phyloP scores from a whole-genome alignment of 106 monocot genomes.

The Hemerocallis citrina region DNA sequence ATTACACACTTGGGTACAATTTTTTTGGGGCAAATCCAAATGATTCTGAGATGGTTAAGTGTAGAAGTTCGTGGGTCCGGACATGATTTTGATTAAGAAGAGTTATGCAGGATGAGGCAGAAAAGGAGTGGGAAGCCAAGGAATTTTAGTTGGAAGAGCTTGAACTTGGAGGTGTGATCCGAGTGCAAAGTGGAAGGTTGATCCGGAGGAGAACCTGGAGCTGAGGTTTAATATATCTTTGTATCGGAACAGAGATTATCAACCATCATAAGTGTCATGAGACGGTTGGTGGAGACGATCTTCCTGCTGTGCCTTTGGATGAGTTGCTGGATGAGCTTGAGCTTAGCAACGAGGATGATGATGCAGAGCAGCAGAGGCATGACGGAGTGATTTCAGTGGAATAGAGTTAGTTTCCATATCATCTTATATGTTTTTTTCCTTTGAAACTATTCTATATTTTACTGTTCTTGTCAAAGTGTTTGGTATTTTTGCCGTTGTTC shows the following conservation, averaged over 20 bases:
- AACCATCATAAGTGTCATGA: conserved; percentile 69
- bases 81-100: conserved; percentile 73
- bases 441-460: too few species aligned
- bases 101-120: conserved; percentile 59
- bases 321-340: conserved; percentile 68
- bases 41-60: conserved; percentile 56
- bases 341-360: conserved; percentile 24
- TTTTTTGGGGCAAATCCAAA: conserved; percentile 64
- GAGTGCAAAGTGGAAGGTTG: conserved; percentile 18
- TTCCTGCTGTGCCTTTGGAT: conserved; percentile 46
- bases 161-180: conserved; percentile 62
- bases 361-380: conserved; percentile 18
- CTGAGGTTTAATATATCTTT: conserved; percentile 55
- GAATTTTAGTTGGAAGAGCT: conserved; percentile 65
- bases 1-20: conserved; percentile 79
- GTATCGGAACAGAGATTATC: conserved; percentile 57
- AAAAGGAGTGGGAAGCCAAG: conserved; percentile 40
- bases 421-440: too few species aligned
- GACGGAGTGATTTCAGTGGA: conserved; percentile 16
- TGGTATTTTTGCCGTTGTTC: too few species aligned
- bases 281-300: conserved; percentile 49
- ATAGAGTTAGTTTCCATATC: too few species aligned
- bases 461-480: too few species aligned
- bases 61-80: conserved; percentile 44
- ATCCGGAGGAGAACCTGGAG: conserved; percentile 69